phyloP scores from a whole-genome alignment of 352 stramenopile genomes.

The Pseudoperonospora humuli region DNA sequence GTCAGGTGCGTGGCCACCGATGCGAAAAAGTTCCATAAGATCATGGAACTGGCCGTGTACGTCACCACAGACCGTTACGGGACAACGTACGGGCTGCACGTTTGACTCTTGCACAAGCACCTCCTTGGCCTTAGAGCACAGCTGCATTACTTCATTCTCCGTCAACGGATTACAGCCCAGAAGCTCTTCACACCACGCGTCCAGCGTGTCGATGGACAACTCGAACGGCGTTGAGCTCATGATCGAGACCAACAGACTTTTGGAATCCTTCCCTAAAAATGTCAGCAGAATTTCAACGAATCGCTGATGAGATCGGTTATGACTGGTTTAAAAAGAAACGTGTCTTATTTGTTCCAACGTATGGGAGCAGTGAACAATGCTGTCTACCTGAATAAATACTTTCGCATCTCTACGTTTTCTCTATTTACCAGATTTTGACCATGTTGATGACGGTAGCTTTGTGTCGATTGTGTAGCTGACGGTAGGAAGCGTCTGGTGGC shows the following conservation, averaged over 20 bases:
- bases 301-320: too few relatives aligned
- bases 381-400: too few relatives aligned
- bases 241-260: not conserved
- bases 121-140: constrained; percentile 94
- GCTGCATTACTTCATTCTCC: constrained; percentile 92
- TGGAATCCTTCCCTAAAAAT: constrained; percentile 13
- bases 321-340: too few relatives aligned
- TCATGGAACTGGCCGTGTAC: constrained; percentile 98
- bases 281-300: too few relatives aligned
- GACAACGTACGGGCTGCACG: constrained; percentile 92
- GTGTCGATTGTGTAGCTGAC: too few relatives aligned
- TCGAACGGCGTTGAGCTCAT: constrained; percentile 59
- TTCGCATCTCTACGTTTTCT: too few relatives aligned
- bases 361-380: too few relatives aligned
- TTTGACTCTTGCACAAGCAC: constrained; percentile 97
- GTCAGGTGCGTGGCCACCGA: constrained; percentile 83
- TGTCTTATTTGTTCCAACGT: too few relatives aligned
- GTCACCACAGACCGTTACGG: constrained; percentile 97
- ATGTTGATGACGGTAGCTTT: too few relatives aligned
- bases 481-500: too few relatives aligned
- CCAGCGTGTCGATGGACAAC: constrained; percentile 83
- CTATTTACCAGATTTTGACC: too few relatives aligned
- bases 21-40: constrained; percentile 94
- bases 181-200: constrained; percentile 93
- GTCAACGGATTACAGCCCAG: constrained; percentile 90